Evolutionary conservation across 2,329 filamentous ascomycete species (phyloP).

Genomic region (Phialophora tarda): DNA sequence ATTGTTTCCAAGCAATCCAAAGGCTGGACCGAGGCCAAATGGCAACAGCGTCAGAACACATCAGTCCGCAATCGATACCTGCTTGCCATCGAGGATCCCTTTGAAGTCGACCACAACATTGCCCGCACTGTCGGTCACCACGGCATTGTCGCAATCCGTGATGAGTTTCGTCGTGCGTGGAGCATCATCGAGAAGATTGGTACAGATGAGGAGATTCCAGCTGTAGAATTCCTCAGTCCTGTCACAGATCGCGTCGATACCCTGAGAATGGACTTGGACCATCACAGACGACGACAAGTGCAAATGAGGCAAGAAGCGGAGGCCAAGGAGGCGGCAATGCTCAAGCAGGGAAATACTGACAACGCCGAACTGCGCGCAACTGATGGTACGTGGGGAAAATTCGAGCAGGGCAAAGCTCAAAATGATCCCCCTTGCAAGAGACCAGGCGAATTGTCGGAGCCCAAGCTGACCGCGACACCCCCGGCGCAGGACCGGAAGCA

Average conservation of each 20-base stretch:
- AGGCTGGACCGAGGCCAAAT: constrained; percentile 81
- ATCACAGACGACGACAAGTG: constrained; percentile 32
- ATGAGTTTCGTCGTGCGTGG: constrained; percentile 84
- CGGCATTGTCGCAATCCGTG: constrained; percentile 79
- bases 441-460: constrained; percentile 9
- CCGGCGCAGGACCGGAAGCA: constrained; percentile 34
- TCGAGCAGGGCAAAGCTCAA: constrained; percentile 17
- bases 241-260: constrained; percentile 37
- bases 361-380: constrained; percentile 16
- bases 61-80: constrained; percentile 81
- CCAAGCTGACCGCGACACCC: constrained; percentile 32
- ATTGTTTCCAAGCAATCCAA: constrained; percentile 76
- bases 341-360: constrained; percentile 25
- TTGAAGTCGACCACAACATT: constrained; percentile 86
- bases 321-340: constrained; percentile 30
- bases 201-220: constrained; percentile 15
- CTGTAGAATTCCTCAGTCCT: constrained; percentile 45
- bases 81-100: constrained; percentile 90
- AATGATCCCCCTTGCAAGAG: constrained; percentile 12
- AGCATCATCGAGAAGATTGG: constrained; percentile 55
- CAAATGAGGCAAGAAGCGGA: constrained; percentile 36
- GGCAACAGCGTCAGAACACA: constrained; percentile 62
- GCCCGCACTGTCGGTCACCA: constrained; percentile 83
- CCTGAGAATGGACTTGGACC: constrained; percentile 38
- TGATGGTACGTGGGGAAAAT: constrained; percentile 38